Evolutionary conservation across 306 rosid genomes (phyloP).

Genomic region (Luffa aegyptiaca): DNA sequence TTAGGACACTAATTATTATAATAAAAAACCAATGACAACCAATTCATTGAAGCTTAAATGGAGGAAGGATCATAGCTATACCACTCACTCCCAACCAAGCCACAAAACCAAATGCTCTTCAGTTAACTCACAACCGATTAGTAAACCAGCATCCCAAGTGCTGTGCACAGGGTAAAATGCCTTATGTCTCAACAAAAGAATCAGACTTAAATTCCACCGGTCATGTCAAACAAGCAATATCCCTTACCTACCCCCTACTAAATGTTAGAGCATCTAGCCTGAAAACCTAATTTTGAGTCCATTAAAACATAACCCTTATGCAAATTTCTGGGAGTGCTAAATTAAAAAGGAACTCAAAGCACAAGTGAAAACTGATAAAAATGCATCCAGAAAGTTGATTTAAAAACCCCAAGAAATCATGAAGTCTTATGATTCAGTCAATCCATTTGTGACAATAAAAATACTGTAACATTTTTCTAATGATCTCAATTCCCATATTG

Average conservation of each 20-base stretch:
- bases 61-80: background rate
- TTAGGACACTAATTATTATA: background rate
- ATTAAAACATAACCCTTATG: background rate
- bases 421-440: background rate
- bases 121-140: background rate
- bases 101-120: background rate
- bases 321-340: background rate
- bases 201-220: background rate
- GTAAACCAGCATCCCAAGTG: background rate
- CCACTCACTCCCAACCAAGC: background rate
- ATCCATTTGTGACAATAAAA: background rate
- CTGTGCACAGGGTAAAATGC: background rate
- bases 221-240: background rate
- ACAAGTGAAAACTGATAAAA: background rate
- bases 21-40: background rate
- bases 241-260: background rate
- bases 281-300: background rate
- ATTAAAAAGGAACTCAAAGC: background rate
- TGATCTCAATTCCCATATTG: background rate
- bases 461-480: background rate
- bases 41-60: background rate
- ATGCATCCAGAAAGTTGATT: background rate
- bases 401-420: background rate
- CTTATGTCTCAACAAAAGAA: background rate
- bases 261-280: background rate